phyloP scores from a whole-genome alignment of 75 land plant genomes.

The Selaginella moellendorffii region DNA sequence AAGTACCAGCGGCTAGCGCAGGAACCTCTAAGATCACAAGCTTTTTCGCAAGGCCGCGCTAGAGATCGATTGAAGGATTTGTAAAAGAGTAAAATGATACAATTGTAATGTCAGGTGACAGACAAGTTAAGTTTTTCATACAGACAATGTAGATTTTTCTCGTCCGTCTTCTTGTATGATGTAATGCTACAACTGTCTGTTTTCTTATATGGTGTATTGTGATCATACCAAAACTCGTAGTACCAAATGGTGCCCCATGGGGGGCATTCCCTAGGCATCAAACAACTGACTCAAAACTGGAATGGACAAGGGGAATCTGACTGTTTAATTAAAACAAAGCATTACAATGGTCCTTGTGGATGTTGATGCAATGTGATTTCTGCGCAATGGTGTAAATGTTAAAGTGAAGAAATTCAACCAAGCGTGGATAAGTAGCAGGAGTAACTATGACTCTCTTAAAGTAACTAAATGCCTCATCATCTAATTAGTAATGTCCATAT shows the following conservation, averaged over 20 bases:
- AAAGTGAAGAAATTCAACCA: conserved; percentile 11
- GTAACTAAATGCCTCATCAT: conserved; percentile 11
- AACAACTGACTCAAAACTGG: conserved; percentile 7
- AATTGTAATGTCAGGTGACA: no score
- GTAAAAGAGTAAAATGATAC: no score
- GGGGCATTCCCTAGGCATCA: conserved; percentile 5
- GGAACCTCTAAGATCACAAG: conserved; percentile 13
- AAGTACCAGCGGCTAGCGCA: conserved; percentile 5
- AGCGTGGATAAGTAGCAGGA: not conserved
- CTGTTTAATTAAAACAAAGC: conserved; percentile 11
- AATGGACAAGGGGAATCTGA: conserved; percentile 7
- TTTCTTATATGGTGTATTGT: no score
- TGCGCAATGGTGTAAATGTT: conserved; percentile 6
- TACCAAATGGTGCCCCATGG: no score
- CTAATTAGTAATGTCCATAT: no score
- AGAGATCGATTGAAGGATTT: no score
- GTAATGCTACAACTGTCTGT: no score
- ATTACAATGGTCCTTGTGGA: conserved; percentile 6
- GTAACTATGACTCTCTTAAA: conserved; percentile 10
- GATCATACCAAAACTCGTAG: no score
- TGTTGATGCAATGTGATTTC: conserved; percentile 10
- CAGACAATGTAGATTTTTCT: no score
- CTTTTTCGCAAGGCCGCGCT: conserved; percentile 14
- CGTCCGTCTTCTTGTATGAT: no score
- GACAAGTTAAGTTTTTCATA: no score